These are phyloP conservation scores for Larix kaempferi DNA, from an alignment of 75 land plant genomes.

Conservation along the genomic window DNA sequence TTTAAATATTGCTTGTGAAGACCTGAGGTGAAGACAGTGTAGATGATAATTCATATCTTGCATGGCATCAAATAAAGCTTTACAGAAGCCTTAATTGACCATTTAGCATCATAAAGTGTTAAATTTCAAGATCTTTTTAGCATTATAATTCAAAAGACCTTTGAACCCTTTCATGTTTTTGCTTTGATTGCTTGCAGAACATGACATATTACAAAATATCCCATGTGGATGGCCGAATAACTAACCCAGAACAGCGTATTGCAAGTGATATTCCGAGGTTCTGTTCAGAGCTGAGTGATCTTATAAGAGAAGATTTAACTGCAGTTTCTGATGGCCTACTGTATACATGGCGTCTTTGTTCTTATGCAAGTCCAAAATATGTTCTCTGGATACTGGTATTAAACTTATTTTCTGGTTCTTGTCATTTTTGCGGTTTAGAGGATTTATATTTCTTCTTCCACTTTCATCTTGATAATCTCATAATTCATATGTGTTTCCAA, in stretches of 20 bases:
- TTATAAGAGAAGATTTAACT: constrained; percentile 87
- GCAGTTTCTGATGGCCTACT: constrained; percentile 86
- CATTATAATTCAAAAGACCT: not conserved
- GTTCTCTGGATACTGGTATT: constrained; percentile 93
- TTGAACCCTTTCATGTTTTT: not conserved
- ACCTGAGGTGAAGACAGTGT: not conserved
- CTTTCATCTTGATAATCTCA: not conserved
- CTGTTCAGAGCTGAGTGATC: constrained; percentile 91
- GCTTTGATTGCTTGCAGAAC: constrained; percentile 55
- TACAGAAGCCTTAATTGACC: not conserved
- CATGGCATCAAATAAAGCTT: no score
- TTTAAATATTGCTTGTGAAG: not conserved
- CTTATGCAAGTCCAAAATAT: constrained; percentile 98
- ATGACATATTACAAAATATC: constrained; percentile 98
- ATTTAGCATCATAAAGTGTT: not conserved
- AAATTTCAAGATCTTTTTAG: not conserved
- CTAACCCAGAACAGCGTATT: constrained; percentile 92
- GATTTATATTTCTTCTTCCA: not conserved
- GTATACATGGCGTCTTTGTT: constrained; percentile 98
- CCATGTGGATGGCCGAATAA: constrained; percentile 89
- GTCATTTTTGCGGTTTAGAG: constrained; percentile 5
- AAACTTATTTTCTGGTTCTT: constrained; percentile 5
- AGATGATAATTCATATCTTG: not conserved
- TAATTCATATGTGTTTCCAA: not conserved
- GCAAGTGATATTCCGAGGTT: constrained; percentile 98